A percentile compares a stretch with the other conserved stretches of the same genome.
phyloP scores from a whole-genome alignment of 768 basidiomycete species.

The Leccinellum albellum region DNA sequence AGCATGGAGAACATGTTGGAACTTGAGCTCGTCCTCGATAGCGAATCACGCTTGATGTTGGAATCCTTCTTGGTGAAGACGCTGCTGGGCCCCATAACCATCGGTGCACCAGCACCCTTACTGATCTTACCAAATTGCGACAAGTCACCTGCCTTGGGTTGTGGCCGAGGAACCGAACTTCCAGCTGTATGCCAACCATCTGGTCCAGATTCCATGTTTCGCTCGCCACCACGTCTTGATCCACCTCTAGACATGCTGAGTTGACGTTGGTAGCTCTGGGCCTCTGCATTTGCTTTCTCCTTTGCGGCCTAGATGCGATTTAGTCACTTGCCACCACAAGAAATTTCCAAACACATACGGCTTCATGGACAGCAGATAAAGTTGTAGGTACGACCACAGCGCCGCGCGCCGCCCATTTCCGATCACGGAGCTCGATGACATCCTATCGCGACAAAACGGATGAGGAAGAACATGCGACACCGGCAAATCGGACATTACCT shows the following conservation, averaged over 20 bases:
- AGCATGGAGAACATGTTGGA: constrained; percentile 91
- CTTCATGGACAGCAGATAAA: constrained; percentile 84
- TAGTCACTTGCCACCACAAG: neutral
- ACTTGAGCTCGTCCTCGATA: constrained; percentile 76
- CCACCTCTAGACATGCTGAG: constrained; percentile 86
- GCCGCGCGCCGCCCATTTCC: constrained; percentile 76
- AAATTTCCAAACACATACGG: constrained; percentile 46
- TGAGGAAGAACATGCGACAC: neutral
- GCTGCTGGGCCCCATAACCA: constrained; percentile 81
- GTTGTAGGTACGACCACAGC: constrained; percentile 77
- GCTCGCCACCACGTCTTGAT: constrained; percentile 80
- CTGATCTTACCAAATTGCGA: constrained; percentile 87
- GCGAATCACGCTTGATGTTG: constrained; percentile 55
- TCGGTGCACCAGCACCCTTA: constrained; percentile 56
- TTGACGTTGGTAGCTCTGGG: constrained; percentile 54
- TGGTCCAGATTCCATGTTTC: constrained; percentile 58
- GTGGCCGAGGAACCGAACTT: constrained; percentile 47
- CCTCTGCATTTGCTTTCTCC: constrained; percentile 68
- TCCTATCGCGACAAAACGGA: constrained; percentile 51
- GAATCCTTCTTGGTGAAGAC: constrained; percentile 75
- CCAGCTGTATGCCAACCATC: constrained; percentile 89
- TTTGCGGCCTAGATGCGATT: constrained; percentile 60
- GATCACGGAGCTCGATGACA: constrained; percentile 81
- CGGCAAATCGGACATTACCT: constrained; percentile 50
- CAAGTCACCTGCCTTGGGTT: constrained; percentile 79